These are phyloP conservation scores for Trichoderma sp. DNA, from an alignment of 2,329 filamentous ascomycete genomes.

Conservation along the genomic window DNA sequence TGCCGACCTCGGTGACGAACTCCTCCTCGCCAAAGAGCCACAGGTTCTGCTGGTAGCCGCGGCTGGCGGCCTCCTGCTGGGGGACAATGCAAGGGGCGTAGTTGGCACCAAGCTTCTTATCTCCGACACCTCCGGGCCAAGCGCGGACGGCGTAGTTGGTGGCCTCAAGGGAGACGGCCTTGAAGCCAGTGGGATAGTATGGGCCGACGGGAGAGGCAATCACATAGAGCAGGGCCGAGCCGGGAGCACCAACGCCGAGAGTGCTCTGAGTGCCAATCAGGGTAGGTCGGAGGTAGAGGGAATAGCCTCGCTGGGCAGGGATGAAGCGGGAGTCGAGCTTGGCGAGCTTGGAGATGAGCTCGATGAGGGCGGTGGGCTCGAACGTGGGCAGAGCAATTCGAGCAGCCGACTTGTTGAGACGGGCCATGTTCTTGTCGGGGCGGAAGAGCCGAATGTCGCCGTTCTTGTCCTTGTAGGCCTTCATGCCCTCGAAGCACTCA, in stretches of 20 bases:
- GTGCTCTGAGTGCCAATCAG: constrained; percentile 97
- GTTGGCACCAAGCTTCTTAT: constrained; percentile 98
- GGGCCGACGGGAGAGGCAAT: constrained; percentile 96
- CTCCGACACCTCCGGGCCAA: constrained; percentile 95
- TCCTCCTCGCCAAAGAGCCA: constrained; percentile 97
- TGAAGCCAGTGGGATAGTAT: constrained; percentile 98
- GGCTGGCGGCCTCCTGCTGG: constrained; percentile 83
- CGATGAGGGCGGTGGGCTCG: constrained; percentile 67
- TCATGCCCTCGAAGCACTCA: constrained; percentile 98
- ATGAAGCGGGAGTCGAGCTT: constrained; percentile 87
- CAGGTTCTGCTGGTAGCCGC: constrained; percentile 96
- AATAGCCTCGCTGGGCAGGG: constrained; percentile 81
- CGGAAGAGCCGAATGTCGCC: constrained; percentile 84
- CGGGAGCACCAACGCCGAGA: constrained; percentile 86
- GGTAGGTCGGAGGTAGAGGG: constrained; percentile 90
- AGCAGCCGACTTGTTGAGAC: constrained; percentile 85
- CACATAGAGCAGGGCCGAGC: constrained; percentile 86
- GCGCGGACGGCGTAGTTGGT: constrained; percentile 95
- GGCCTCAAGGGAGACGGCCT: constrained; percentile 90
- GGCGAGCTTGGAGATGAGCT: constrained; percentile 77
- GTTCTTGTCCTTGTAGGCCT: constrained; percentile 87
- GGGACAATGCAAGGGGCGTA: constrained; percentile 99
- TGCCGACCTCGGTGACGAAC: constrained; percentile 94
- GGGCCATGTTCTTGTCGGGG: constrained; percentile 92
- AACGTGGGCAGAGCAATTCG: constrained; percentile 93